These are phyloP conservation scores for Trichosporon asahii DNA, from an alignment of 1,284 basidiomycete species.

Conservation along the genomic window DNA sequence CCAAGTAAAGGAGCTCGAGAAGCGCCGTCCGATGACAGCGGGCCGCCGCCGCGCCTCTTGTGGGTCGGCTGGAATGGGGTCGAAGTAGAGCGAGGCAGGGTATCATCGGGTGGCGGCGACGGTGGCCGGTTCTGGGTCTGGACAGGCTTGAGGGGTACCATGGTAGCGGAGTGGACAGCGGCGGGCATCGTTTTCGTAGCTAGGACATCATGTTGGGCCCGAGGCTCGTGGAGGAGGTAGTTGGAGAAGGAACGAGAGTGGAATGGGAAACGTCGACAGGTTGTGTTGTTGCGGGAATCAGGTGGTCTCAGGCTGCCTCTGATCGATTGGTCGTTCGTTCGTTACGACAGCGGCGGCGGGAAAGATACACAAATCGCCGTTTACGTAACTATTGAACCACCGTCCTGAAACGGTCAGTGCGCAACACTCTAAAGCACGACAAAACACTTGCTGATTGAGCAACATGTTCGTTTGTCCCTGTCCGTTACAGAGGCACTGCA, in stretches of 20 bases:
- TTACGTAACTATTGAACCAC: not conserved
- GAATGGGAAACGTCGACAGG: not conserved
- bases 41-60: not conserved
- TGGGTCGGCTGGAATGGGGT: not conserved
- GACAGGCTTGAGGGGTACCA: constrained; percentile 4
- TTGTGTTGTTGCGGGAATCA: not conserved
- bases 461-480: not conserved
- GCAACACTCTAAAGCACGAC: not conserved
- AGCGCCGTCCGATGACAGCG: constrained; percentile 3
- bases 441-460: not conserved
- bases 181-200: not conserved
- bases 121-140: constrained; percentile 2
- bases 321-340: not conserved
- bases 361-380: constrained; percentile 3
- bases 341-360: not conserved
- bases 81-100: not conserved
- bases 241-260: constrained; percentile 4
- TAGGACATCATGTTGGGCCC: not conserved
- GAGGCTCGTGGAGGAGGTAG: not conserved
- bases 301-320: not conserved
- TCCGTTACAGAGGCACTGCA: not conserved
- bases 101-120: constrained; percentile 1
- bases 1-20: not conserved
- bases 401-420: not conserved
- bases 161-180: not conserved